Evolutionary conservation across 169 alveolate species (phyloP).

Genomic region (Babesia bigemina): DNA sequence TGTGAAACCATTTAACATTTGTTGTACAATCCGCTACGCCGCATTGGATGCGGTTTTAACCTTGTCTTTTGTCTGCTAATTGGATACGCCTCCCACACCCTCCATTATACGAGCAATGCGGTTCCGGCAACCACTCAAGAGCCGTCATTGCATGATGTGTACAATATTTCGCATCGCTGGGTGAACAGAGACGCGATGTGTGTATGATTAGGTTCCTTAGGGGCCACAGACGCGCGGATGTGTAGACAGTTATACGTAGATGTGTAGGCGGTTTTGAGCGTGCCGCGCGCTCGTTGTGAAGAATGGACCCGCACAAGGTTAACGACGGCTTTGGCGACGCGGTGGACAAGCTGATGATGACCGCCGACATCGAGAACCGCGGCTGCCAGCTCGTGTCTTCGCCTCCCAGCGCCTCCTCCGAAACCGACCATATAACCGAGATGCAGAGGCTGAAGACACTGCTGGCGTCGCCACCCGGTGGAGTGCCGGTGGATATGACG

Average conservation of each 20-base stretch:
- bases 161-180: background rate
- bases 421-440: constrained; percentile 14
- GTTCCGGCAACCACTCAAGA: too few relatives aligned
- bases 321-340: constrained; percentile 28
- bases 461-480: constrained; percentile 14
- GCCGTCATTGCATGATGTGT: too few relatives aligned
- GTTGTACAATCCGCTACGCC: too few relatives aligned
- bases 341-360: constrained; percentile 25
- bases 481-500: background rate
- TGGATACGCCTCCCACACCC: background rate
- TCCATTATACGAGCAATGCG: background rate
- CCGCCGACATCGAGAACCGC: constrained; percentile 47
- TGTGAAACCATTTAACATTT: background rate
- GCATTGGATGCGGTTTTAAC: too few relatives aligned
- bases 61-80: background rate
- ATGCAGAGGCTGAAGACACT: constrained; percentile 21
- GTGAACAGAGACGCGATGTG: too few relatives aligned
- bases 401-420: constrained; percentile 18
- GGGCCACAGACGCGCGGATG: background rate
- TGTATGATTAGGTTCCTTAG: too few relatives aligned
- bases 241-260: background rate
- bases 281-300: background rate
- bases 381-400: constrained; percentile 63
- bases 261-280: constrained; percentile 3
- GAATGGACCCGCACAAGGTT: background rate